These are phyloP conservation scores for Lachancea kluyveri DNA, from an alignment of 805 yeast species.

Conservation along the genomic window DNA sequence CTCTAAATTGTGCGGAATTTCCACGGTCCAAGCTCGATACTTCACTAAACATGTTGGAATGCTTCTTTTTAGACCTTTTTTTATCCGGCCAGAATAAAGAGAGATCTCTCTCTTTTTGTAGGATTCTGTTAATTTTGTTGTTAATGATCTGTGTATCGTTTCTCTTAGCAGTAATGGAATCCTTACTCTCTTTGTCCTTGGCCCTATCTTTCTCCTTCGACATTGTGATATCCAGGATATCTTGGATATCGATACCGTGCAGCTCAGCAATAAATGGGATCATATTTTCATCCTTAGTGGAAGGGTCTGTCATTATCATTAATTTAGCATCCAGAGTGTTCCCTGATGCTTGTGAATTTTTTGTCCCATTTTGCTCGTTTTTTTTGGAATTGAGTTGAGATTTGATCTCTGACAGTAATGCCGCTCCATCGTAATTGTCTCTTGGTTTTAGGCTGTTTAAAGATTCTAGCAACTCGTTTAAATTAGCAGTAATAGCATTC, in stretches of 20 bases:
- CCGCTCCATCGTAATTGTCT: conserved; percentile 1
- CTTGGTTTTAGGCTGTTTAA: conserved; percentile 1
- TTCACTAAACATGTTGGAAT: too few relatives aligned
- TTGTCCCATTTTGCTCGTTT: too few relatives aligned
- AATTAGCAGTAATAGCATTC: conserved; percentile 6
- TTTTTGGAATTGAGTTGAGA: too few relatives aligned
- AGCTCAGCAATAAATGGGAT: conserved; percentile 12
- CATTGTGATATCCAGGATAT: conserved; percentile 14
- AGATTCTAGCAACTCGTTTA: conserved; percentile 3
- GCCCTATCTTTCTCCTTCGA: conserved; percentile 1
- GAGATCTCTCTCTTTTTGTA: conserved; percentile 16
- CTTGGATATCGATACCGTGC: conserved; percentile 20
- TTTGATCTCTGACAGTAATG: conserved; percentile 4
- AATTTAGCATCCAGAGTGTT: background rate
- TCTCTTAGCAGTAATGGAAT: conserved; percentile 8
- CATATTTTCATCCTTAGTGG: conserved; percentile 1
- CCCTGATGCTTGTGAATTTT: too few relatives aligned
- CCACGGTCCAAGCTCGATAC: too few relatives aligned
- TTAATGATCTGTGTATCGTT: conserved; percentile 20
- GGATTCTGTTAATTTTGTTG: conserved; percentile 18
- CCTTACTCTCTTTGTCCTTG: conserved; percentile 2
- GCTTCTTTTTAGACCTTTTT: too few relatives aligned
- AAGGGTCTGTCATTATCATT: conserved; percentile 2
- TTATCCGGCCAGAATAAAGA: conserved; percentile 22
- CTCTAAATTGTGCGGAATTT: too few relatives aligned